phyloP scores from a whole-genome alignment of 805 yeast genomes.

The Lachancea mirantina region DNA sequence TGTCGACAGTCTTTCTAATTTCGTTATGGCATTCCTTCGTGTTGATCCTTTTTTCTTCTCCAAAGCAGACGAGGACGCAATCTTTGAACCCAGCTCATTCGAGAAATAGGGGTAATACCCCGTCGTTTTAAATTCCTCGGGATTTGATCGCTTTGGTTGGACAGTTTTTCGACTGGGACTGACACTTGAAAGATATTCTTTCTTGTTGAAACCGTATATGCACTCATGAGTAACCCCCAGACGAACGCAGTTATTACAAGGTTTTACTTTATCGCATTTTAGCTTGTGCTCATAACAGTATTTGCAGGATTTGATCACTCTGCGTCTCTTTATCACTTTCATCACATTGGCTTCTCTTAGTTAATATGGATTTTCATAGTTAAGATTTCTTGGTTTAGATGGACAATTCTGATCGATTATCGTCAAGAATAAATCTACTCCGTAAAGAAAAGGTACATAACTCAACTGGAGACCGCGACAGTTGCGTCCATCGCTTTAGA shows the following conservation, averaged over 20 bases:
- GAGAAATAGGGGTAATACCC: slow-evolving; percentile 23
- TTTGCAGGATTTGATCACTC: slow-evolving; percentile 22
- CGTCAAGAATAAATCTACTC: no score
- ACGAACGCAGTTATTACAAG: slow-evolving; percentile 20
- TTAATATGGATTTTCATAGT: background rate
- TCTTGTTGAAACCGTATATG: slow-evolving; percentile 19
- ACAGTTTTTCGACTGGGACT: no score
- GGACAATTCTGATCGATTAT: no score
- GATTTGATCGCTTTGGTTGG: slow-evolving; percentile 6
- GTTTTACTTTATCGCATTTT: slow-evolving; percentile 19
- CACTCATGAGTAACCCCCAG: slow-evolving; percentile 12
- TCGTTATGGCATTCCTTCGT: slow-evolving; percentile 19
- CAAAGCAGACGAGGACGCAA: no score
- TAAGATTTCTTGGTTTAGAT: no score
- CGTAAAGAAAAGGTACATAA: background rate
- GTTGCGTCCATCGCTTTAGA: slow-evolving; percentile 4
- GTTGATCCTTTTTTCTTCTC: no score
- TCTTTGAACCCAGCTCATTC: slow-evolving; percentile 17
- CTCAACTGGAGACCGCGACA: no score
- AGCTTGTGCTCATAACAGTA: slow-evolving; percentile 25
- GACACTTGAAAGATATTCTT: no score
- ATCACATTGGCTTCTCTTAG: background rate
- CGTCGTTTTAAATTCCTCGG: slow-evolving; percentile 16
- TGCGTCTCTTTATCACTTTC: slow-evolving; percentile 18
- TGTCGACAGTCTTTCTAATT: slow-evolving; percentile 13